Evolutionary conservation across 768 basidiomycete genomes (phyloP), one percentile per base, ranked within the genome.

Genomic region (Cubamyces lactineus): DNA sequence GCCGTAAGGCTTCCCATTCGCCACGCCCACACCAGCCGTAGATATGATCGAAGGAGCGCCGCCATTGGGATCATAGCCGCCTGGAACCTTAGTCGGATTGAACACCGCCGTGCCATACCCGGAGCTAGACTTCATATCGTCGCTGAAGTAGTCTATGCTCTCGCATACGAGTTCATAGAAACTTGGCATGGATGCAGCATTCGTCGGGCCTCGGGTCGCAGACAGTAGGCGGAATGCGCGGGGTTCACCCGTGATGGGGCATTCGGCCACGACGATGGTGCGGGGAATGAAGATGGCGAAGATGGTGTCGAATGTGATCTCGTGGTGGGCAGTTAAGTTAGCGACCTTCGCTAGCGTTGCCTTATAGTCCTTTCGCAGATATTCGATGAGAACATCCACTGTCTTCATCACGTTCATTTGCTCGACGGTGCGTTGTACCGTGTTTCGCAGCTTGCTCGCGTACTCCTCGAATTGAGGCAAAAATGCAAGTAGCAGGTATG

Each of bases 271-370:
- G 69, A 87, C 73, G 57, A 82, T 70, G 6, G 80, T 76, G 41
- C 81, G 76, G 0, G 86, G 85, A 28, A 84, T 76, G 50, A 86
- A 75, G 66, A 89, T 77, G 15, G 81, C 76, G 67, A 84, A 82
- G 51, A 87, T 75, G 38, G 84, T 75, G 13, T 82, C 79, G 66
- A 78, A 86, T 3, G 82, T 83, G 65, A 87, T 86, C 68, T 88
- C 86, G 13, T 75, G 76, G 62, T 86, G 83, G 1, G 79, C 66
- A 8, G 75, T 81, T 45, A 87, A 77, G 42, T 78, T 78, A 1
- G 76, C 71, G 64, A 86, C 75, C 16, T 74, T 78, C 15, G 76
- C 69, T 52, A 86, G 72, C 5, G 82, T 86, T 41, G 73, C 69
- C 59, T 74, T 73, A 72, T 83, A 84, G 68, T 86, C 84, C 12